phyloP scores from a whole-genome alignment of 176 grass and related monocot genomes.

The Olyra latifolia region DNA sequence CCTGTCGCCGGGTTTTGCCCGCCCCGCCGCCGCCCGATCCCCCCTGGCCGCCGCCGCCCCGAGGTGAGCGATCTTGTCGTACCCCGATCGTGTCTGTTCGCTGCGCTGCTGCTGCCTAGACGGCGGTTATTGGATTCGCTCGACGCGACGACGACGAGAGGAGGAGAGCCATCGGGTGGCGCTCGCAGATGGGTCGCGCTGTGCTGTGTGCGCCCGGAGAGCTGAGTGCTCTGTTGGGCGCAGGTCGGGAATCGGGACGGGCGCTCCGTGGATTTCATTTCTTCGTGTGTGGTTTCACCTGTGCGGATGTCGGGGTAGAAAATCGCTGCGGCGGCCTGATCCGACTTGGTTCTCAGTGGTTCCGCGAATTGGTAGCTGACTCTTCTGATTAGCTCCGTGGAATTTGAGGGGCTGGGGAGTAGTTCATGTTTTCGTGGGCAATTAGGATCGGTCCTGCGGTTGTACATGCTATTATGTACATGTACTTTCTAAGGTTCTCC shows the following conservation, averaged over 20 bases:
- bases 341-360: too few relatives aligned
- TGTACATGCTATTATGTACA: not conserved
- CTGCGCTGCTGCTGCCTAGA: too few relatives aligned
- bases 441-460: not conserved
- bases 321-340: not conserved
- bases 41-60: not conserved
- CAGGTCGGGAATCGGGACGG: not conserved
- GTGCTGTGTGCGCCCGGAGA: too few relatives aligned
- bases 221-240: not conserved
- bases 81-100: not conserved
- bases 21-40: not conserved
- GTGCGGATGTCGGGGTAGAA: too few relatives aligned
- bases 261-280: not conserved
- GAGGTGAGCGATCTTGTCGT: conserved; percentile 32
- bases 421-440: not conserved
- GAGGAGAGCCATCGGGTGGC: not conserved
- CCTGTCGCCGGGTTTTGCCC: not conserved
- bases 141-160: not conserved
- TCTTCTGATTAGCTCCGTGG: not conserved
- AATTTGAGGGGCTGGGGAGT: not conserved
- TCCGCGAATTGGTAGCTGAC: not conserved
- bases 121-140: not conserved
- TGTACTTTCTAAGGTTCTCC: not conserved
- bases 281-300: not conserved
- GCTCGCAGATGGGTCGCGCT: not conserved